Percentiles rank a stretch among this genome's conserved stretches.
Evolutionary conservation across 75 land plant genomes (phyloP).

Genomic region (Pinus tabuliformis): DNA sequence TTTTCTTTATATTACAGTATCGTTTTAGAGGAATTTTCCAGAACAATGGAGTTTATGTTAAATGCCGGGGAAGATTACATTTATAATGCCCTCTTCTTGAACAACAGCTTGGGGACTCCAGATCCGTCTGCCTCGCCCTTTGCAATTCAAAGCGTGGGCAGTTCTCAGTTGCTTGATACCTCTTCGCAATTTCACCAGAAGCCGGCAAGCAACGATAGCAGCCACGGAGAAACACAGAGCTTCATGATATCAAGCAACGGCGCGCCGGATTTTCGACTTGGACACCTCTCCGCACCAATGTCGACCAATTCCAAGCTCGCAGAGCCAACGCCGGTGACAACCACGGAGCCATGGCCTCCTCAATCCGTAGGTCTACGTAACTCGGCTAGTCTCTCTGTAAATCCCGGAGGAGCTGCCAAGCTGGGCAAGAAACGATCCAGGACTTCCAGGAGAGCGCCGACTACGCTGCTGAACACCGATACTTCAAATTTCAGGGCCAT

Average conservation of each 20-base stretch:
- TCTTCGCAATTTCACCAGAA: background rate
- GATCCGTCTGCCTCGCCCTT: too few species aligned
- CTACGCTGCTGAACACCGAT: conserved; percentile 59
- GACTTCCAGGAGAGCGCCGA: conserved; percentile 46
- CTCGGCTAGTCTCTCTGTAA: background rate
- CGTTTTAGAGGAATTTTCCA: too few species aligned
- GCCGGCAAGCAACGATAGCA: too few species aligned
- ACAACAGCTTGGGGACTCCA: too few species aligned
- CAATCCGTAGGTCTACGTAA: background rate
- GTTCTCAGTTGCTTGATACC: too few species aligned
- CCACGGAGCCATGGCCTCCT: background rate
- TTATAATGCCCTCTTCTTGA: too few species aligned
- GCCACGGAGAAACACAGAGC: background rate
- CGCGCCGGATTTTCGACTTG: background rate
- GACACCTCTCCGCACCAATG: background rate
- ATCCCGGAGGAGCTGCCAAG: conserved; percentile 7
- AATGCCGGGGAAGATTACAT: too few species aligned
- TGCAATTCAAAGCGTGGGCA: too few species aligned
- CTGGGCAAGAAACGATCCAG: conserved; percentile 29
- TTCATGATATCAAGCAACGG: background rate
- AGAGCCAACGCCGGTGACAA: background rate
- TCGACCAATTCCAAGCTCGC: background rate
- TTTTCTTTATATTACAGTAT: too few species aligned
- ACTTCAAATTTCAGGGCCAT: conserved; percentile 55
- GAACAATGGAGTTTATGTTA: too few species aligned